Conservation (phyloP, 2,329 filamentous ascomycete genomes). For the Macrophomina phaseolina region DNA sequence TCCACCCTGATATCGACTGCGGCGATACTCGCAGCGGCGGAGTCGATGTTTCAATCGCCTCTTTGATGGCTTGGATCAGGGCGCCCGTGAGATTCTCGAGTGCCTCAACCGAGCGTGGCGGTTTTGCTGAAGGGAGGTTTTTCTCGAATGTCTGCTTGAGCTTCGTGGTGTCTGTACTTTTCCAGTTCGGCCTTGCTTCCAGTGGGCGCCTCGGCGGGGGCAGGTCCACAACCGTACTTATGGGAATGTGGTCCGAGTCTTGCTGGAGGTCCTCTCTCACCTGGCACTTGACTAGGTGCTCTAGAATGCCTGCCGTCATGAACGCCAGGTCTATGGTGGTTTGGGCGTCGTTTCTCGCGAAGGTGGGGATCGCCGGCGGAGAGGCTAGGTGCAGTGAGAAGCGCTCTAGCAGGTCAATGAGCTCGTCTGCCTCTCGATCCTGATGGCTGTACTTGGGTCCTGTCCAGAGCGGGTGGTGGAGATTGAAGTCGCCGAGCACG, state of each 20-base stretch:
- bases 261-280: not conserved
- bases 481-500: slow-evolving; percentile 30
- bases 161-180: not conserved
- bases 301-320: not conserved
- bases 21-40: not conserved
- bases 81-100: not conserved
- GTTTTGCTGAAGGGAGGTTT: not conserved
- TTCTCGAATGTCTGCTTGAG: not conserved
- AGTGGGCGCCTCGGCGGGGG: not conserved
- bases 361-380: not conserved
- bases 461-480: slow-evolving; percentile 28
- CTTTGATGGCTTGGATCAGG: not conserved
- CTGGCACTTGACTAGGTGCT: not conserved
- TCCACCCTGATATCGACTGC: not conserved
- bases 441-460: not conserved
- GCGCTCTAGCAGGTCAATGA: not conserved
- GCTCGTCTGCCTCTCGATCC: not conserved
- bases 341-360: not conserved
- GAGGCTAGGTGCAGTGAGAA: not conserved
- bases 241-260: not conserved
- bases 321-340: not conserved
- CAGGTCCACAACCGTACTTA: not conserved
- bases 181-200: not conserved
- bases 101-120: not conserved
- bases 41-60: not conserved